Base-by-base conservation (phyloP, 2,329 filamentous ascomycete species). In the Talaromyces sp. region DNA sequence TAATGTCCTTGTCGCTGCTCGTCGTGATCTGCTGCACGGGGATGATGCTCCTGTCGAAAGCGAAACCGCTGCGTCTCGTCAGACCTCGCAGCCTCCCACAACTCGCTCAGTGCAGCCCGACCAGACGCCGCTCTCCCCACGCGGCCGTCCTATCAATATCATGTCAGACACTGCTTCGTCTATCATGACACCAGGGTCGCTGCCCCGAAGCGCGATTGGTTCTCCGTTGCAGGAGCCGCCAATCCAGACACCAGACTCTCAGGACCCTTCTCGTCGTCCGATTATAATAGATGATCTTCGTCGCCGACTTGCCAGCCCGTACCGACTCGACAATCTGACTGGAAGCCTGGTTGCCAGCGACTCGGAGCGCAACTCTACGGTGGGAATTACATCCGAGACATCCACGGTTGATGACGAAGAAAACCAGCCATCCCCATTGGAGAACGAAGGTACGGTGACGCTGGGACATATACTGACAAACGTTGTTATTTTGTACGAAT, bases 381-480 rank as follows among this genome's bases (percentile, higher is more conserved):
- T 36, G 51, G 51, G 47, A 10, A 52, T 44, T 33, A 47, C 56
- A 8, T 23, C 36, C 14, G 52, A 59, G 30, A 34, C 16, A 7
- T 23, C 50, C 9, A 62, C 55, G 5, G 56, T 63, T 0, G 59
- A 64, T 9, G 66, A 70, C 9, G 73, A 73, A 54, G 71, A 71
- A 31, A 71, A 76, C 5, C 76, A 74, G 56, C 82, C 57, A 14
- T 14, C 44, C 27, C 8, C 44, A n/a, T 16, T 44, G 33, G 36
- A 57, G 40, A 18, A 50, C 18, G 47, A 57, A 58, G 42, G 52
- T 16, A 50, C 81, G 9, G 88, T 87, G 7, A 91, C 88, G 7
- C 85, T 95, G 4, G 91, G 89, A 47, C 90, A 94, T 72, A 80
- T 94, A 10, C 78, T 95, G 64, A 94, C 90, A 5, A 95, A 94